Base-by-base conservation (phyloP, 2,329 filamentous ascomycete species). In the Coleophoma eucalyptorum region DNA sequence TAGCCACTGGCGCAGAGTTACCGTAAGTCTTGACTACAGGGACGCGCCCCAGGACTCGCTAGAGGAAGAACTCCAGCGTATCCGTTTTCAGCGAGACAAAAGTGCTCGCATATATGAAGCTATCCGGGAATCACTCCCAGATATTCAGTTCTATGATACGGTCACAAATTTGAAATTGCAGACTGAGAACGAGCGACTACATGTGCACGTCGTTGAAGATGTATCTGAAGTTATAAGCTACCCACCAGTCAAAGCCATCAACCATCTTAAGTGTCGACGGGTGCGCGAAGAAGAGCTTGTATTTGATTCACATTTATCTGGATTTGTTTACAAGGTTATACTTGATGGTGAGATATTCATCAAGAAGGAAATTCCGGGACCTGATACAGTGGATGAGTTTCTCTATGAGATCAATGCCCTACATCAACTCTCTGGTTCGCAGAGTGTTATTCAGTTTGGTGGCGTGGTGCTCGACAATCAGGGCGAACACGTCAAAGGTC, bases 191-290 rank as follows among this genome's bases (percentile, higher is more conserved):
- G 90, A 90, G 13, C 84, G 91, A 53, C 76, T 99, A 20, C 92
- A 97, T 69, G 91, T 99, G 6, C 94, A 97, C 67, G 94, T 99
- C 48, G 92, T 94, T n/a, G 93, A 99, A 69, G 94, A 99, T 66
- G 82, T 90, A 45, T 63, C 65, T 74, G 94, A 99, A 72, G 94
- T 94, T 52, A 95, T 99, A 51, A 79, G 83, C 10, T 97, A 93
- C 63, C 94, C 94, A 3, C 79, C 83, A 0, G 73, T 86, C 20
- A 81, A 80, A 37, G 83, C 87, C 55, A 80, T 97, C 51, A 78
- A 84, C 15, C 90, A 97, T 67, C 74, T 97, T 47, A 68, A 71
- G 34, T 88, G 83, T 59, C 75, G 70, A 55, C 79, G 75, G 51
- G 84, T 86, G 67, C 78, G 76, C 34, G 93, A 97, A 66, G 81